Conservation (phyloP, 805 yeast species). For the Ogataea nitratoaversa region DNA sequence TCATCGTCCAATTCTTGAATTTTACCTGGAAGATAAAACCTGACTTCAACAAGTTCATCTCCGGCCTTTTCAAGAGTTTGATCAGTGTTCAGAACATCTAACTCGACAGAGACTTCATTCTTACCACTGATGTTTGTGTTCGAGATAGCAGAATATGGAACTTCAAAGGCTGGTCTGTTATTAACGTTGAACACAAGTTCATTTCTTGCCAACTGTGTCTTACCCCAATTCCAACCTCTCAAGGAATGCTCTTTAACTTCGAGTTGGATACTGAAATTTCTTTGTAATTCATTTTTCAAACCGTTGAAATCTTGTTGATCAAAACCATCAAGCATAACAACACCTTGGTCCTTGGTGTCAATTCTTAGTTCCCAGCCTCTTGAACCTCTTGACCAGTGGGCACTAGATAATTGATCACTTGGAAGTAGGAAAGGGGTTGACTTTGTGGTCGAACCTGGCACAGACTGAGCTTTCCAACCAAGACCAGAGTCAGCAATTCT, state of each 20-base stretch:
- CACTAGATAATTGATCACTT: conserved; percentile 74
- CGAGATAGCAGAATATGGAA: conserved; percentile 75
- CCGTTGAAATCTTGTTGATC: conserved; percentile 77
- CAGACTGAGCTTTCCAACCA: conserved; percentile 74
- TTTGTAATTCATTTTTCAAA: conserved; percentile 77
- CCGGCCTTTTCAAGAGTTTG: conserved; percentile 66
- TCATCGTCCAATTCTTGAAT: conserved; percentile 45
- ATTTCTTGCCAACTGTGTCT: conserved; percentile 84
- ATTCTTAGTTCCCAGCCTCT: conserved; percentile 87
- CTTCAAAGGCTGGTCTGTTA: conserved; percentile 86
- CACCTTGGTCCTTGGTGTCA: conserved; percentile 85
- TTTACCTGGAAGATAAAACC: conserved; percentile 90
- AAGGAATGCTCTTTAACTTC: conserved; percentile 88
- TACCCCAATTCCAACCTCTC: conserved; percentile 99
- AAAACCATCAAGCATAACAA: conserved; percentile 86
- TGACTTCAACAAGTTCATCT: conserved; percentile 92
- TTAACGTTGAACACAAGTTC: conserved; percentile 83
- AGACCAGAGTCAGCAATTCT: conserved; percentile 95
- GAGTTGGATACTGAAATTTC: conserved; percentile 65
- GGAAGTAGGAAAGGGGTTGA: conserved; percentile 82
- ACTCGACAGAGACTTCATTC: conserved; percentile 88
- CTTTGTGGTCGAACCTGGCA: conserved; percentile 43
- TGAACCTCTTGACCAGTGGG: conserved; percentile 90
- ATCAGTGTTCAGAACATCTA: conserved; percentile 46
- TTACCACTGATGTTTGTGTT: conserved; percentile 89